Percentiles rank a stretch among this genome's conserved stretches.
Evolutionary conservation across 2,329 filamentous ascomycete genomes (phyloP).

Genomic region (Didymellaceae sp.): DNA sequence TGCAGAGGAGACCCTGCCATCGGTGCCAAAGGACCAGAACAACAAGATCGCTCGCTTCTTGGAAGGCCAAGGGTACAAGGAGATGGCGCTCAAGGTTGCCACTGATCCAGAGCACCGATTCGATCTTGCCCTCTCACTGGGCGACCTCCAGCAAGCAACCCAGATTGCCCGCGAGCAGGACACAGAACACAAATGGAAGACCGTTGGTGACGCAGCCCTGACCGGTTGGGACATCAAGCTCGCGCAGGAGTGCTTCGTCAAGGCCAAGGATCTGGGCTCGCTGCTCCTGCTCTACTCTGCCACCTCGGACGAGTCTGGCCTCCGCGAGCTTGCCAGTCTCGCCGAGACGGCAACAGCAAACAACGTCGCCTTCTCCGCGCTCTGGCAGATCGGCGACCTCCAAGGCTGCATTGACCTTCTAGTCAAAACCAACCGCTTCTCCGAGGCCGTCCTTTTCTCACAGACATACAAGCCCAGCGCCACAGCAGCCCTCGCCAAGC

Average conservation of each 20-base stretch:
- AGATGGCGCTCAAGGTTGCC: slow-evolving; percentile 90
- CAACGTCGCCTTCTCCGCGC: slow-evolving; percentile 90
- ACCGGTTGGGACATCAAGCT: slow-evolving; percentile 84
- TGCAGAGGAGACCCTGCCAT: slow-evolving; percentile 81
- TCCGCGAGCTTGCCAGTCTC: slow-evolving; percentile 74
- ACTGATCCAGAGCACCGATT: slow-evolving; percentile 97
- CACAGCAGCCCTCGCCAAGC: slow-evolving; percentile 68
- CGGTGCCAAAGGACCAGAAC: slow-evolving; percentile 89
- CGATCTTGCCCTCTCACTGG: slow-evolving; percentile 83
- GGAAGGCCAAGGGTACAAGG: slow-evolving; percentile 96
- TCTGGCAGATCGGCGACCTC: slow-evolving; percentile 86
- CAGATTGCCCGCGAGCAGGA: slow-evolving; percentile 83
- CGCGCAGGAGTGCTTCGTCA: slow-evolving; percentile 90
- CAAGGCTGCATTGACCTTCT: slow-evolving; percentile 82
- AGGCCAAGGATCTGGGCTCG: slow-evolving; percentile 89
- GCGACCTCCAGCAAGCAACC: slow-evolving; percentile 83
- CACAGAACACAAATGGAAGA: slow-evolving; percentile 98
- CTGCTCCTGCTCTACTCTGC: slow-evolving; percentile 87
- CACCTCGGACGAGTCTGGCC: slow-evolving; percentile 77
- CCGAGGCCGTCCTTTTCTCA: slow-evolving; percentile 88
- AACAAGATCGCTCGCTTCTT: slow-evolving; percentile 98
- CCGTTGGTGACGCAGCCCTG: slow-evolving; percentile 89
- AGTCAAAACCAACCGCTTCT: slow-evolving; percentile 75
- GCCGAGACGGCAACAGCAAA: slow-evolving; percentile 80
- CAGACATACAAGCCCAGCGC: slow-evolving; percentile 94